These are phyloP conservation scores for Cryptomeria japonica DNA, from an alignment of 75 land plant genomes.

Conservation along the genomic window DNA sequence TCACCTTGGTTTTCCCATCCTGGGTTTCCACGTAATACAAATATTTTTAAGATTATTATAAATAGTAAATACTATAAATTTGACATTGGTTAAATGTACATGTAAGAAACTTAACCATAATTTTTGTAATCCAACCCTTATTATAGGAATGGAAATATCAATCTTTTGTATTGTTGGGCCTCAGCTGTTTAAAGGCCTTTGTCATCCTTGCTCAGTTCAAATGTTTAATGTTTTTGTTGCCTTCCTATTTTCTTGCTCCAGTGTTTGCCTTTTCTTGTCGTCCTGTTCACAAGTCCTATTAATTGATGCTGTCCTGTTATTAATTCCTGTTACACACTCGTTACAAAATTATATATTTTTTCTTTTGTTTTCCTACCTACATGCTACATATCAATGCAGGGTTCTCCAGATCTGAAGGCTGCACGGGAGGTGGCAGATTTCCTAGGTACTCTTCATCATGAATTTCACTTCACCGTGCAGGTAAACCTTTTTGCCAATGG, in stretches of 20 bases:
- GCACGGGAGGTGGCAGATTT: conserved; percentile 92
- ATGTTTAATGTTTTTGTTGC: not conserved
- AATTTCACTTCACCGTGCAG: conserved; percentile 95
- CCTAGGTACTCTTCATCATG: conserved; percentile 88
- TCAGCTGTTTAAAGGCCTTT: not conserved
- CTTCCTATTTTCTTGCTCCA: not conserved
- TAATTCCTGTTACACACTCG: not conserved
- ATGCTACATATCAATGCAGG: conserved; percentile 36
- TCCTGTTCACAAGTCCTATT: not conserved
- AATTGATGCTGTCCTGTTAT: not conserved
- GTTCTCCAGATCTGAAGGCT: conserved; percentile 97
- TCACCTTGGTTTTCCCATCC: no score
- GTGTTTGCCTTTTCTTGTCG: not conserved
- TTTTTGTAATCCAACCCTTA: not conserved
- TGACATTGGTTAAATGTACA: not conserved
- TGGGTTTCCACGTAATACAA: no score
- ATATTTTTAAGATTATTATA: not conserved
- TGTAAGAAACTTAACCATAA: not conserved
- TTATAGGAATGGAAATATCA: not conserved
- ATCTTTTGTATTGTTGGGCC: not conserved
- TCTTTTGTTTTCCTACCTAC: not conserved
- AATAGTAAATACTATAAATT: not conserved
- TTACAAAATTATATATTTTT: not conserved
- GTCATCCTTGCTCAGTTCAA: not conserved
- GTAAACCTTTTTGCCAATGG: conserved; percentile 27